Evolutionary conservation across 2,329 filamentous ascomycete genomes (phyloP), one percentile per base, ranked within the genome.

Genomic region (Epichloe sp.): DNA sequence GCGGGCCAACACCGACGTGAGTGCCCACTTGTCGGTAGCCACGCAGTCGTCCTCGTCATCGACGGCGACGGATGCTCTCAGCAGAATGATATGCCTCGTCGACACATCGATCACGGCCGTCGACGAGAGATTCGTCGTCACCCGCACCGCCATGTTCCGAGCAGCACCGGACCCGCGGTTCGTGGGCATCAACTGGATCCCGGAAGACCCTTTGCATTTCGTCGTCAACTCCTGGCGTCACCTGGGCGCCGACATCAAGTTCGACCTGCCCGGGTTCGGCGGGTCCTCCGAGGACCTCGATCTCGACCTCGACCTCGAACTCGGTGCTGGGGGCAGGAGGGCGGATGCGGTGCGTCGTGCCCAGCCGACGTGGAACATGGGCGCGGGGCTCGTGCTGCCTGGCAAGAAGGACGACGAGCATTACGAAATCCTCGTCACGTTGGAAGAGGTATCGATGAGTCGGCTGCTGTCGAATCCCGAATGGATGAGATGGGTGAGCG

Each of bases 201-300:
- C 69, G 23, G 61, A 68, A n/a, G 63, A 66, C 44, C 64, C 68
- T 2, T 62, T 65, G 47, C 62, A 65, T 41, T 61, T 73, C 40
- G 65, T 65, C 11, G 69, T 73, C 61, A 73, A 73, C 54, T 72
- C 70, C 4, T 74, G 71, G 71, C 62, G 68, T 7, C 63, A 66
- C 51, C 68, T 73, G 54, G 71, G 71, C 1, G 68, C 65, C 21
- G 69, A 73, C 52, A 63, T 66, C 5, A 56, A 62, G 53, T 74
- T 70, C 60, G 31, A 46, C 6, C 57, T 68, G 12, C 60, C 64
- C 0, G 64, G 63, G 17, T 12, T 49, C 47, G n/a, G 49, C 23
- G 23, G 48, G 10, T 23, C 3, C 43, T 23, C 3, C 43, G 23
- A 44, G 2, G 15, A 6, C 6, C 7, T 12, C 14, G 26, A 26